Evolutionary conservation across 106 monocot species (phyloP).

Genomic region (Phalaenopsis equestris): DNA sequence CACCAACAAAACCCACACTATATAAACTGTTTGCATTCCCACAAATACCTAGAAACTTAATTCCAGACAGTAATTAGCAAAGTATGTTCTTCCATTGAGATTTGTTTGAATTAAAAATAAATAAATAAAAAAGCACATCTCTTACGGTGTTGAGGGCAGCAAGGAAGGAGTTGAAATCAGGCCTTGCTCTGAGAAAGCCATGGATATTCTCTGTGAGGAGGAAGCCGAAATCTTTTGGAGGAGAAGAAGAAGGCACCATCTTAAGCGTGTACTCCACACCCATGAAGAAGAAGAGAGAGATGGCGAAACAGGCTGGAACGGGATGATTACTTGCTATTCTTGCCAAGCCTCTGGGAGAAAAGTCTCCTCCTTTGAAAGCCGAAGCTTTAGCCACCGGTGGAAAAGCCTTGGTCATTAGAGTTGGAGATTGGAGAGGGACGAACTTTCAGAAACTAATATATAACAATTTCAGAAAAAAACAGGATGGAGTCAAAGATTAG

Average conservation of each 20-base stretch:
- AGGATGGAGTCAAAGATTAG: too few relatives aligned
- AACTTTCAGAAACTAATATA: too few relatives aligned
- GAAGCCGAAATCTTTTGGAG: slow-evolving; percentile 81
- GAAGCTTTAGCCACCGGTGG: background rate
- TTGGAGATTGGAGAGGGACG: too few relatives aligned
- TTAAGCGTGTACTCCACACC: slow-evolving; percentile 79
- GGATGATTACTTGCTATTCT: slow-evolving; percentile 28
- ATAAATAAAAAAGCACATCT: too few relatives aligned
- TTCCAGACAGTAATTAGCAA: too few relatives aligned
- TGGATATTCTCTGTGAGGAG: slow-evolving; percentile 43
- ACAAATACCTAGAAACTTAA: slow-evolving; percentile 57
- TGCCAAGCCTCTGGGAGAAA: background rate
- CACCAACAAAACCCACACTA: slow-evolving; percentile 50
- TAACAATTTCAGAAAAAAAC: too few relatives aligned
- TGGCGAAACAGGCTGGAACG: slow-evolving; percentile 20
- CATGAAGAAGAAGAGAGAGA: slow-evolving; percentile 70
- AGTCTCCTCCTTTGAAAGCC: background rate
- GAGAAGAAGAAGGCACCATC: slow-evolving; percentile 61
- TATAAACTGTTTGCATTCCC: slow-evolving; percentile 65
- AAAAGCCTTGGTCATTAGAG: background rate
- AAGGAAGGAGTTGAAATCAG: slow-evolving; percentile 62
- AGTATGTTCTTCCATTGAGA: too few relatives aligned
- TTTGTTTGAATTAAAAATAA: too few relatives aligned
- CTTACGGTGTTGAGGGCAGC: slow-evolving; percentile 83
- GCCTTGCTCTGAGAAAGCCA: slow-evolving; percentile 27